These are phyloP conservation scores for Blepharisma japonicum DNA, from an alignment of 73 alveolate species.

Conservation along the genomic window DNA sequence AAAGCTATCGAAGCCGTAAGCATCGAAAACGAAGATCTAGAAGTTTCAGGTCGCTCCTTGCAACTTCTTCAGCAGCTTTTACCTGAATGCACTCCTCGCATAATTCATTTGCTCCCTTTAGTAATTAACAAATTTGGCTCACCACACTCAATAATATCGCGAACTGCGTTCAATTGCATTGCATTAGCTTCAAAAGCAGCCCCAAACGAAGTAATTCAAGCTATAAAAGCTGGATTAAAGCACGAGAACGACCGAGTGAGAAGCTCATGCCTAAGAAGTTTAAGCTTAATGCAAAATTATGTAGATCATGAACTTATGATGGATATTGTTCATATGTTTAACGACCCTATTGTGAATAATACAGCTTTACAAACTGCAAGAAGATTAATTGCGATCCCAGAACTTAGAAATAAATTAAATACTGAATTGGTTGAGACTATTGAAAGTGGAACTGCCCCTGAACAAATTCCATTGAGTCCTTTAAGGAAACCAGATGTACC, in stretches of 20 bases:
- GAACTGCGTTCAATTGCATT: constrained; percentile 28
- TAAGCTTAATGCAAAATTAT: background rate
- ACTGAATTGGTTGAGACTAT: background rate
- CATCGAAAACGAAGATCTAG: constrained; percentile 26
- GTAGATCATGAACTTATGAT: background rate
- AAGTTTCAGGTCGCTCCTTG: constrained; percentile 28
- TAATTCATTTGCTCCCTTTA: background rate
- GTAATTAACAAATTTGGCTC: constrained; percentile 13
- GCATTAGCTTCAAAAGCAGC: constrained; percentile 1
- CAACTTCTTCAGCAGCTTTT: constrained; percentile 26
- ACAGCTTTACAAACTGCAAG: constrained; percentile 23
- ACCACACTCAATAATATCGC: constrained; percentile 25
- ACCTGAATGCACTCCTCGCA: constrained; percentile 1
- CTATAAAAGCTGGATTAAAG: background rate
- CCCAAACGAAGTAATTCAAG: background rate
- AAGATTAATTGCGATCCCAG: background rate
- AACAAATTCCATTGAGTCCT: background rate
- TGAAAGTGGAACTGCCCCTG: background rate
- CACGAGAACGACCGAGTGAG: constrained; percentile 22
- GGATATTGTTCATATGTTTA: background rate
- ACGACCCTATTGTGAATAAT: background rate
- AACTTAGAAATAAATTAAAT: background rate
- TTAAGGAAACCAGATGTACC: background rate
- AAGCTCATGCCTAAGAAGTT: constrained; percentile 15
- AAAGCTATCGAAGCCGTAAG: constrained; percentile 24